Percentiles rank a stretch among this genome's conserved stretches.
These are phyloP conservation scores for Malus hybrid DNA, from an alignment of 331 rosid species.

Conservation along the genomic window DNA sequence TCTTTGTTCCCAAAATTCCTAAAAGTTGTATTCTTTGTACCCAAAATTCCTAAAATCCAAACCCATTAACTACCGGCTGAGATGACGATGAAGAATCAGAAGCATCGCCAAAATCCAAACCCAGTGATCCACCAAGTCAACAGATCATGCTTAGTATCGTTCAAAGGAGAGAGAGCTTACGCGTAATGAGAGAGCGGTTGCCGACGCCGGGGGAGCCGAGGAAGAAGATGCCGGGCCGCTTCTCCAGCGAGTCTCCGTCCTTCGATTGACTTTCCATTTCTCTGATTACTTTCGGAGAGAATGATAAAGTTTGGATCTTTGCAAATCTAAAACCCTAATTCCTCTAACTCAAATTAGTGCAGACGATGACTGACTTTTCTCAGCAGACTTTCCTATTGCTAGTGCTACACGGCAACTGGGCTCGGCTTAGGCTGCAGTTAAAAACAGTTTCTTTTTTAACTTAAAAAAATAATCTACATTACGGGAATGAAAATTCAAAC, in stretches of 20 bases:
- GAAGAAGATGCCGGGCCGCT: conserved; percentile 57
- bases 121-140: conserved; percentile 45
- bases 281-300: too few species aligned
- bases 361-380: not conserved
- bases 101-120: conserved; percentile 52
- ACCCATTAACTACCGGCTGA: conserved; percentile 60
- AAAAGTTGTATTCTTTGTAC: not conserved
- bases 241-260: conserved; percentile 21
- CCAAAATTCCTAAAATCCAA: not conserved
- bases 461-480: too few species aligned
- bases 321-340: not conserved
- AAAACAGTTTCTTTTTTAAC: too few species aligned
- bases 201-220: conserved; percentile 74
- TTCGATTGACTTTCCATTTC: not conserved
- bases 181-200: conserved; percentile 72
- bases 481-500: too few species aligned
- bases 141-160: not conserved
- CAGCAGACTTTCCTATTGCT: not conserved
- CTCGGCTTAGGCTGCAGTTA: not conserved
- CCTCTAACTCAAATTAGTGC: not conserved
- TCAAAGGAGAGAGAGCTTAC: conserved; percentile 16
- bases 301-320: not conserved
- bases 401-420: not conserved
- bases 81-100: conserved; percentile 41
- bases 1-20: not conserved